Evolutionary conservation across 108 stramenopile genomes (phyloP).

Genomic region (Cyclotella cryptica): DNA sequence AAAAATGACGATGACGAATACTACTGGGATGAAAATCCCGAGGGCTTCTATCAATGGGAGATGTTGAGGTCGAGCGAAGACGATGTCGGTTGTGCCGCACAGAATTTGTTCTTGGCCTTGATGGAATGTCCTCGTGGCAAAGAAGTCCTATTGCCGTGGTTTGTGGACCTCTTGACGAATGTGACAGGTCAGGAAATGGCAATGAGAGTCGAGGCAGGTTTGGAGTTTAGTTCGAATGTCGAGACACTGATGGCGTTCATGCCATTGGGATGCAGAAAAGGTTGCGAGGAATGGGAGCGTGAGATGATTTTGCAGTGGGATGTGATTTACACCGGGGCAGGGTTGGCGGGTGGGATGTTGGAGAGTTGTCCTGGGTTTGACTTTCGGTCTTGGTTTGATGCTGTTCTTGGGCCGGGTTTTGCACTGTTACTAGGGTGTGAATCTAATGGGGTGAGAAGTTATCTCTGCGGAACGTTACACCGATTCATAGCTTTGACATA

Average conservation of each 20-base stretch:
- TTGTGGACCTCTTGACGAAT: slow-evolving; percentile 31
- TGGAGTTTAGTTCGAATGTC: neutral
- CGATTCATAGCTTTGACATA: neutral
- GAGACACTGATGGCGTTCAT: slow-evolving; percentile 16
- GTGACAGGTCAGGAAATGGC: slow-evolving; percentile 38
- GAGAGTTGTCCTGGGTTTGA: slow-evolving; percentile 32
- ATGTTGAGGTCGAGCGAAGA: slow-evolving; percentile 34
- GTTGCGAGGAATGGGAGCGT: neutral
- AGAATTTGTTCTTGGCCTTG: slow-evolving; percentile 49
- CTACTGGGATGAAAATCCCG: slow-evolving; percentile 47
- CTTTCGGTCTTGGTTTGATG: slow-evolving; percentile 40
- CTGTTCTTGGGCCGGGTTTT: slow-evolving; percentile 31
- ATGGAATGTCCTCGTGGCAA: slow-evolving; percentile 21
- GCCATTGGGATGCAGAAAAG: slow-evolving; percentile 25
- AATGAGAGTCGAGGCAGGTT: slow-evolving; percentile 24
- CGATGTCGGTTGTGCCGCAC: slow-evolving; percentile 43
- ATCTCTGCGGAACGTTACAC: too few relatives aligned
- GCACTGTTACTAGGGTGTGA: slow-evolving; percentile 18
- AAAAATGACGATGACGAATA: slow-evolving; percentile 15
- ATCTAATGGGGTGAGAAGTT: slow-evolving; percentile 14
- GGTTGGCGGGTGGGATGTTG: slow-evolving; percentile 32
- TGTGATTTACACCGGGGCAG: slow-evolving; percentile 46
- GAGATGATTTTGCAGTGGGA: slow-evolving; percentile 45
- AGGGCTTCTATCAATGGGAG: slow-evolving; percentile 47
- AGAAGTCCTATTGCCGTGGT: slow-evolving; percentile 30